These are phyloP conservation scores for Entophlyctis helioformis DNA, from an alignment of 192 early-diverging fungal genomes.

Conservation along the genomic window DNA sequence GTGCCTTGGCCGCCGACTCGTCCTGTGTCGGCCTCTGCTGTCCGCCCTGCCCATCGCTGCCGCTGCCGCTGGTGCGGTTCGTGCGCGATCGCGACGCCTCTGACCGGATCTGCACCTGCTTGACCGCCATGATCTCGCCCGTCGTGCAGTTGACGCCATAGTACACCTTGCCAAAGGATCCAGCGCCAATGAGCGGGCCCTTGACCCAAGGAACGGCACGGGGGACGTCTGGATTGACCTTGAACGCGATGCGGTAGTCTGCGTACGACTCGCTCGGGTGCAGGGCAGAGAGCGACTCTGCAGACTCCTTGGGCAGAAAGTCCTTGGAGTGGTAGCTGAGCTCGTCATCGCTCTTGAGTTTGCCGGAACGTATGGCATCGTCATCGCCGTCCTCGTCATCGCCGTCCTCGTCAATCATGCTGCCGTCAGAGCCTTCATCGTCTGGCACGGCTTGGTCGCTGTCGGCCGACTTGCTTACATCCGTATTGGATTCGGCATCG, in stretches of 20 bases:
- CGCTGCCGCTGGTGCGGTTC: too few relatives aligned
- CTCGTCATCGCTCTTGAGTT: neutral
- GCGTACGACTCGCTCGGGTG: neutral
- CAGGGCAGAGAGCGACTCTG: neutral
- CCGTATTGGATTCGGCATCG: too few relatives aligned
- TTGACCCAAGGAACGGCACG: constrained; percentile 60
- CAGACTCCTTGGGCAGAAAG: neutral
- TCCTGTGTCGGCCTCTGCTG: neutral
- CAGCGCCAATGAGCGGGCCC: constrained; percentile 86
- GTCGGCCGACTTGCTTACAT: too few relatives aligned
- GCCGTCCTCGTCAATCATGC: neutral
- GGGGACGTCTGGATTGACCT: constrained; percentile 12
- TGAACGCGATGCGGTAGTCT: constrained; percentile 6
- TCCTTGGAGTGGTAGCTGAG: neutral
- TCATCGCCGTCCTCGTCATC: neutral
- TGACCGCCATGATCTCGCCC: constrained; percentile 66
- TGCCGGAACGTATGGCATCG: neutral
- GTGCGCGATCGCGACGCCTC: neutral
- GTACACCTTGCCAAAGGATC: constrained; percentile 90
- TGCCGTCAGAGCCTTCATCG: too few relatives aligned
- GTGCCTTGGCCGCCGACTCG: neutral
- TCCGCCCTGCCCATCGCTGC: too few relatives aligned
- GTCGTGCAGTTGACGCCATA: constrained; percentile 78
- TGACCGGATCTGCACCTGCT: constrained; percentile 27
- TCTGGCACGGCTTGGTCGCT: too few relatives aligned